Conservation (phyloP, 2,329 filamentous ascomycete genomes). For the Cladophialophora carrionii region DNA sequence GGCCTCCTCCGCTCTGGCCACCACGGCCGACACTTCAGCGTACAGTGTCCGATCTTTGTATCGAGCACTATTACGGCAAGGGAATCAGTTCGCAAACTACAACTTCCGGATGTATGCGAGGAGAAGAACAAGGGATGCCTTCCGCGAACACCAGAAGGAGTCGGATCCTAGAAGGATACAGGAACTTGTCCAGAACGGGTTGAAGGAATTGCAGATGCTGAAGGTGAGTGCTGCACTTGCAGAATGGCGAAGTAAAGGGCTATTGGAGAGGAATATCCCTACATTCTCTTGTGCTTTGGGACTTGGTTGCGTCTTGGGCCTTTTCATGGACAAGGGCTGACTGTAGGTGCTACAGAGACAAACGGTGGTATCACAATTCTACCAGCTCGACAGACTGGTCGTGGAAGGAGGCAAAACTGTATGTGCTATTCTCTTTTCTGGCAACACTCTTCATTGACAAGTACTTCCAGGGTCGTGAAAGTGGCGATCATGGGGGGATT, state of each 20-base stretch:
- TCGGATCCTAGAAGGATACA: conserved; percentile 77
- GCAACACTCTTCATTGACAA: conserved; percentile 24
- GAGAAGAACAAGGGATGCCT: conserved; percentile 86
- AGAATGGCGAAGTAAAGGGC: neutral
- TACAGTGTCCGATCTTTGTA: conserved; percentile 63
- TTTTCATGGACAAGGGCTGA: neutral
- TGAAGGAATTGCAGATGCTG: conserved; percentile 83
- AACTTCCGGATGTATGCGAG: conserved; percentile 98
- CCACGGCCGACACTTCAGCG: conserved; percentile 46
- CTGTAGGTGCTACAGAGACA: conserved; percentile 68
- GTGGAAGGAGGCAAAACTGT: conserved; percentile 85
- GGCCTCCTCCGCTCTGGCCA: conserved; percentile 48
- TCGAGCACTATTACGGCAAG: conserved; percentile 84
- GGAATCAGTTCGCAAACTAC: conserved; percentile 85
- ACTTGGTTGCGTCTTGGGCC: neutral
- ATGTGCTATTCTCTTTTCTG: conserved; percentile 43
- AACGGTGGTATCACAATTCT: conserved; percentile 93
- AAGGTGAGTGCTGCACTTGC: conserved; percentile 66
- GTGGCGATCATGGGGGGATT: conserved; percentile 66
- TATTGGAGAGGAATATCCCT: neutral
- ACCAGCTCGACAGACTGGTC: conserved; percentile 85
- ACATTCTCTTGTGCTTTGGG: neutral
- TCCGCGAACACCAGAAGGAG: conserved; percentile 75
- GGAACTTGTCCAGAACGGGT: conserved; percentile 83
- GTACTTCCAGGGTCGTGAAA: conserved; percentile 66